phyloP scores from a whole-genome alignment of 2,329 filamentous ascomycete genomes.

The Xylariomycetidae sp. region DNA sequence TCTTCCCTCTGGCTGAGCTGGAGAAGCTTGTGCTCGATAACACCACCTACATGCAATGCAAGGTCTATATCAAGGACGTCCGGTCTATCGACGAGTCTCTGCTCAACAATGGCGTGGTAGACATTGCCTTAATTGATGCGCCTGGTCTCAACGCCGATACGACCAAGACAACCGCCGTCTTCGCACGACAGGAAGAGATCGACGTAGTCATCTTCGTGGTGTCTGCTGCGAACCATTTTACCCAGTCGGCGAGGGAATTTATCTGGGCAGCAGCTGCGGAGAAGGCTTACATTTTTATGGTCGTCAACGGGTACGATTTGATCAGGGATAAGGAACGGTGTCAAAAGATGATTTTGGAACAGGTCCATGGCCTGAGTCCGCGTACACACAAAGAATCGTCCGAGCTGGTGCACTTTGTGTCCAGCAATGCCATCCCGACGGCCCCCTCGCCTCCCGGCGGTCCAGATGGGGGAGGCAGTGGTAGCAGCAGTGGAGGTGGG shows the following conservation, averaged over 20 bases:
- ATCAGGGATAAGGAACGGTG: slow-evolving; percentile 90
- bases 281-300: slow-evolving; percentile 98
- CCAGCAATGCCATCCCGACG: slow-evolving; percentile 88
- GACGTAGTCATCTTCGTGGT: slow-evolving; percentile 99
- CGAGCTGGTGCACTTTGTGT: slow-evolving; percentile 96
- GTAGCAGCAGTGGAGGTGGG: slow-evolving; percentile 50
- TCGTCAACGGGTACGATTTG: slow-evolving; percentile 94
- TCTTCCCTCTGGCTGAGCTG: slow-evolving; percentile 71
- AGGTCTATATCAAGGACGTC: slow-evolving; percentile 91
- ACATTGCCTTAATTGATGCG: slow-evolving; percentile 95
- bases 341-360: slow-evolving; percentile 87
- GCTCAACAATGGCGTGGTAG: slow-evolving; percentile 94
- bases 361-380: slow-evolving; percentile 82
- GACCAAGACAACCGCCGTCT: slow-evolving; percentile 93
- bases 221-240: slow-evolving; percentile 96
- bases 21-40: slow-evolving; percentile 91
- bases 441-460: slow-evolving; percentile 53
- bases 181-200: slow-evolving; percentile 95
- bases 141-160: slow-evolving; percentile 95
- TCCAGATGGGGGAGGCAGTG: slow-evolving; percentile 49
- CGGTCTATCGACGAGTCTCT: slow-evolving; percentile 87
- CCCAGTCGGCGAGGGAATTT: slow-evolving; percentile 94
- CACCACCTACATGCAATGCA: slow-evolving; percentile 86
- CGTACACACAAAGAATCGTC: slow-evolving; percentile 87
- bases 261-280: slow-evolving; percentile 93